Base-by-base conservation (phyloP, 163 green algal species). In the Coccomyxa subellipsoidea region DNA sequence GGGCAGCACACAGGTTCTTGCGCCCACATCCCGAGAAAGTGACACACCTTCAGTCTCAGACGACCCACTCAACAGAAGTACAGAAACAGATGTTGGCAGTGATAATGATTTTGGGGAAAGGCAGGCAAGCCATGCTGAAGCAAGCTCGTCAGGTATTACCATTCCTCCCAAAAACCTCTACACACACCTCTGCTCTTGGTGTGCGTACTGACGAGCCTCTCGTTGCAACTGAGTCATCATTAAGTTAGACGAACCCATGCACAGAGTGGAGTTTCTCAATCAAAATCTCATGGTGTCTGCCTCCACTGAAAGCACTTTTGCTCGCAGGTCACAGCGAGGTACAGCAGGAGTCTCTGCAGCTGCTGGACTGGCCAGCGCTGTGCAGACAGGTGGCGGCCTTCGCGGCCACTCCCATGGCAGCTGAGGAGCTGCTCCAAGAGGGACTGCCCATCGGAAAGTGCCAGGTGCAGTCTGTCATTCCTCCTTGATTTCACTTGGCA, bases 381-480 rank as follows among this genome's bases (percentile, higher is more conserved):
- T 93, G 88, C 81, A 15, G 54, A 0, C 93, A 97, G 90, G 93
- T 97, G n/a, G 90, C 91, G 0, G 89, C 86, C 80, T 95, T 96
- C 66, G 90, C 88, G 34, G 75, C 81, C 27, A 96, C 92, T 0
- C 81, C 89, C 32, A 87, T 93, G 82, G 93, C 85, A 23, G 89
- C 92, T 0, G 87, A 95, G 79, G 32, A 54, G 29, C 21, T 90
- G 53, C 76, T 88, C 0, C 23, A 54, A 7, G 84, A 76, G 0
- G 35, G 59, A 4, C 66, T 85, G 66, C 82, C 84, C 0, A 8
- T 85, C 0, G 69, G 76, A 25, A 35, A 4, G 8, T 54, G 27
- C 8, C 54, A 81, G 83, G 66, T 79, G 59, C 76, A 32, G 12
- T n/a, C 47, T 70, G 12, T 2, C 31, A 76, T 7, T 35, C 1